A percentile compares a stretch with the other conserved stretches of the same genome.
Conservation (phyloP, 1,284 basidiomycete species). For the Ceratobasidium theobromae region DNA sequence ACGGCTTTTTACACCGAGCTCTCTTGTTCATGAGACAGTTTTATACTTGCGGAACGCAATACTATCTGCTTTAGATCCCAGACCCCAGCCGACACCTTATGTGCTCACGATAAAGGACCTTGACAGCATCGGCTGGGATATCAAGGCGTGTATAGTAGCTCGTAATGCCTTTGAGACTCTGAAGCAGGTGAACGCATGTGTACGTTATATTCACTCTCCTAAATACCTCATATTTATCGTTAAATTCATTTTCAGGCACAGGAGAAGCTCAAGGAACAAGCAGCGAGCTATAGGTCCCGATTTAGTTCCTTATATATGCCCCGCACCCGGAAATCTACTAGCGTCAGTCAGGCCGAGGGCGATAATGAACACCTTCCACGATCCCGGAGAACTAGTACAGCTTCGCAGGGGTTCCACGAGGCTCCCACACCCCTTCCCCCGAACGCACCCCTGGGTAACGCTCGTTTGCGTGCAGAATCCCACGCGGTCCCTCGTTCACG, state of each 20-base stretch:
- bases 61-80: background rate
- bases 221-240: background rate
- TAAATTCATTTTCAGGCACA: background rate
- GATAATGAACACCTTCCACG: too few relatives aligned
- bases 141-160: constrained; percentile 5
- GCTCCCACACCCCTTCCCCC: background rate
- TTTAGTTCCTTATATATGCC: background rate
- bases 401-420: background rate
- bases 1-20: background rate
- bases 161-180: constrained; percentile 6
- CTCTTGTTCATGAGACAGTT: constrained; percentile 16
- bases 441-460: background rate
- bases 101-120: constrained; percentile 4
- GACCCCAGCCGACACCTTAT: background rate
- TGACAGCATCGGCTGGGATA: background rate
- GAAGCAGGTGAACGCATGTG: background rate
- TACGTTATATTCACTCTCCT: background rate
- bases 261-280: background rate
- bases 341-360: background rate
- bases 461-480: background rate
- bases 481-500: background rate
- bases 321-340: background rate
- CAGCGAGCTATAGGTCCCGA: background rate
- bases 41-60: background rate
- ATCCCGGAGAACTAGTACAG: too few relatives aligned